Evolutionary conservation across 768 basidiomycete species (phyloP).

Genomic region (Pilatotrama ljubarskyi): DNA sequence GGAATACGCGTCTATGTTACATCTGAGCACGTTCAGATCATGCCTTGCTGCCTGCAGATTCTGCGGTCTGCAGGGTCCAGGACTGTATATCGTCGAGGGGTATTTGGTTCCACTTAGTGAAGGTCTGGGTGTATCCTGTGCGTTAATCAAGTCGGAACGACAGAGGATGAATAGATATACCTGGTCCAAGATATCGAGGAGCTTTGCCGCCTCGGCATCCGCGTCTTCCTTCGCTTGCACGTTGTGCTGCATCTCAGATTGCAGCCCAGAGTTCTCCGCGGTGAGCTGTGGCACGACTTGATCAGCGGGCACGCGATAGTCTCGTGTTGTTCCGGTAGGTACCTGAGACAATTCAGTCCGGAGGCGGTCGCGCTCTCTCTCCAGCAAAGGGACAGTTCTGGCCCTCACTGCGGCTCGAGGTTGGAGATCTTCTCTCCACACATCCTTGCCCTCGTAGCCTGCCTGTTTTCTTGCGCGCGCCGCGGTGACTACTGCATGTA

Average conservation of each 20-base stretch:
- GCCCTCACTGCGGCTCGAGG: slow-evolving; percentile 65
- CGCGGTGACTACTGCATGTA: slow-evolving; percentile 69
- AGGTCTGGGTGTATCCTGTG: neutral
- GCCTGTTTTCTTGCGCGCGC: slow-evolving; percentile 56
- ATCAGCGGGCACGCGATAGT: neutral
- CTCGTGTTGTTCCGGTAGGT: neutral
- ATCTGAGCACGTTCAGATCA: neutral
- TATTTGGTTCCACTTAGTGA: slow-evolving; percentile 50
- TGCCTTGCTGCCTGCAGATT: slow-evolving; percentile 29
- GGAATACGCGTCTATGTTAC: neutral
- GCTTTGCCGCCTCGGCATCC: slow-evolving; percentile 44
- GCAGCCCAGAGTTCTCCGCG: slow-evolving; percentile 50
- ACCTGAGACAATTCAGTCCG: slow-evolving; percentile 40
- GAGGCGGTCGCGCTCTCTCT: slow-evolving; percentile 42
- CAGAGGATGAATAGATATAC: slow-evolving; percentile 34
- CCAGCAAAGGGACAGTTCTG: slow-evolving; percentile 60
- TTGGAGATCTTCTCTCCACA: slow-evolving; percentile 65
- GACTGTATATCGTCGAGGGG: slow-evolving; percentile 61
- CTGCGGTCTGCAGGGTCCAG: slow-evolving; percentile 42
- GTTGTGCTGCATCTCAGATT: slow-evolving; percentile 50
- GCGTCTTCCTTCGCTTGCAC: slow-evolving; percentile 45
- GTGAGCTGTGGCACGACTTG: slow-evolving; percentile 47
- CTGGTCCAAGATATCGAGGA: slow-evolving; percentile 55
- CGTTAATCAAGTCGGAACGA: neutral
- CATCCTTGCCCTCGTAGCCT: slow-evolving; percentile 46